phyloP scores from a whole-genome alignment of 352 stramenopile species.

The Hyaloperonospora arabidopsidis region DNA sequence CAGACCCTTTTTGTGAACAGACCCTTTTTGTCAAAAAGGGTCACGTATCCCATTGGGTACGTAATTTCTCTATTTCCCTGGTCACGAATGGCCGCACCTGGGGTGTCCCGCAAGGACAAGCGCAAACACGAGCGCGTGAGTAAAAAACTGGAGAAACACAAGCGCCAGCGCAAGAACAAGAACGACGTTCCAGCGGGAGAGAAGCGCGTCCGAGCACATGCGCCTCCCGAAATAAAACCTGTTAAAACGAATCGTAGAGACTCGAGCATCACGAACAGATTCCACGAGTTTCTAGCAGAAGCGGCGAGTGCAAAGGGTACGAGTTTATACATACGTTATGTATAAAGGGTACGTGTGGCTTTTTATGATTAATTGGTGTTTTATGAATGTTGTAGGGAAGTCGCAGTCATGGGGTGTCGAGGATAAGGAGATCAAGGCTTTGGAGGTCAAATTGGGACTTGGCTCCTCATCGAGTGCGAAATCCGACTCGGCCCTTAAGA shows the following conservation, averaged over 20 bases:
- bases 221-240: constrained; percentile 7
- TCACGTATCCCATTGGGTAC: not conserved
- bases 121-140: constrained; percentile 69
- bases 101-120: constrained; percentile 57
- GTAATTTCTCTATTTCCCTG: too few relatives aligned
- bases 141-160: constrained; percentile 70
- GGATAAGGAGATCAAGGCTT: constrained; percentile 59
- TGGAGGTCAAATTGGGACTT: constrained; percentile 67
- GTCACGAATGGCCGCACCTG: not conserved
- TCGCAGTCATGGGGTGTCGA: constrained; percentile 29
- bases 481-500: constrained; percentile 41
- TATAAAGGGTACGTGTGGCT: not conserved
- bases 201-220: constrained; percentile 8
- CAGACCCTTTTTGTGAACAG: too few relatives aligned
- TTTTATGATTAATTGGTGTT: not conserved
- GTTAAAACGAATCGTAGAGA: constrained; percentile 9
- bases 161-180: constrained; percentile 37
- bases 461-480: constrained; percentile 29
- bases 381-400: constrained; percentile 16
- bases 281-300: constrained; percentile 72
- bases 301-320: constrained; percentile 27
- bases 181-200: constrained; percentile 1
- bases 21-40: not conserved
- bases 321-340: not conserved
- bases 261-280: constrained; percentile 52